Conservation (phyloP, 345 rosid genomes). For the Hirschfeldia incana region DNA sequence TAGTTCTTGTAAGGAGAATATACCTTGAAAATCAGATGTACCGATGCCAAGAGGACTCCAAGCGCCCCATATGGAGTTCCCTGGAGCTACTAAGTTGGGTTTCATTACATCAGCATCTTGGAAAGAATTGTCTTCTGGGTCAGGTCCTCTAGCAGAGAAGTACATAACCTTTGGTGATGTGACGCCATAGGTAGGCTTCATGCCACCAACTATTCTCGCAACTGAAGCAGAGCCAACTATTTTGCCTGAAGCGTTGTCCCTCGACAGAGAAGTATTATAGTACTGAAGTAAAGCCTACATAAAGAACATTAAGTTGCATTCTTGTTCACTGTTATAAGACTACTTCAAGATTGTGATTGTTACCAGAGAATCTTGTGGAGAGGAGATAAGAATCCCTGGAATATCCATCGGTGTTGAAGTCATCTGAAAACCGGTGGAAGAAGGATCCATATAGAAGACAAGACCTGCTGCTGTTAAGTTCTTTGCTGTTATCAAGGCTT, state of each 20-base stretch:
- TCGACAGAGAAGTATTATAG: constrained; percentile 81
- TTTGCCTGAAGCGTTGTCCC: constrained; percentile 48
- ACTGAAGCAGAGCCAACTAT: constrained; percentile 62
- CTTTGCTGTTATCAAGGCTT: constrained; percentile 69
- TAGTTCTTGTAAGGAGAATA: neutral
- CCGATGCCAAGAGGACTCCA: constrained; percentile 95
- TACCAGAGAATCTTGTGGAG: constrained; percentile 90
- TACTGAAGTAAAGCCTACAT: constrained; percentile 71
- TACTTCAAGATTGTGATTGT: constrained; percentile 5
- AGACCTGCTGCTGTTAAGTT: constrained; percentile 89
- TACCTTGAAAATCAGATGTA: constrained; percentile 83
- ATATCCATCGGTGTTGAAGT: constrained; percentile 82
- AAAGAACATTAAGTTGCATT: constrained; percentile 14
- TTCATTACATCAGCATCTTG: constrained; percentile 80
- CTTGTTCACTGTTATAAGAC: constrained; percentile 9
- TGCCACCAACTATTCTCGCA: constrained; percentile 82
- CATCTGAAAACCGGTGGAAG: constrained; percentile 82
- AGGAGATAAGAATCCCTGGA: constrained; percentile 83
- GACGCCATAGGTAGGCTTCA: constrained; percentile 64
- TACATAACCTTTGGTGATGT: constrained; percentile 84
- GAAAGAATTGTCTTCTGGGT: constrained; percentile 76
- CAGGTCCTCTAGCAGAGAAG: constrained; percentile 98
- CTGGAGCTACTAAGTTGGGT: constrained; percentile 93
- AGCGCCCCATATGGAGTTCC: constrained; percentile 91
- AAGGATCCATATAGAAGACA: constrained; percentile 89